A percentile compares a stretch with the other conserved stretches of the same genome.
phyloP scores from a whole-genome alignment of 2,329 filamentous ascomycete genomes.

The Pestalotiopsis fici region DNA sequence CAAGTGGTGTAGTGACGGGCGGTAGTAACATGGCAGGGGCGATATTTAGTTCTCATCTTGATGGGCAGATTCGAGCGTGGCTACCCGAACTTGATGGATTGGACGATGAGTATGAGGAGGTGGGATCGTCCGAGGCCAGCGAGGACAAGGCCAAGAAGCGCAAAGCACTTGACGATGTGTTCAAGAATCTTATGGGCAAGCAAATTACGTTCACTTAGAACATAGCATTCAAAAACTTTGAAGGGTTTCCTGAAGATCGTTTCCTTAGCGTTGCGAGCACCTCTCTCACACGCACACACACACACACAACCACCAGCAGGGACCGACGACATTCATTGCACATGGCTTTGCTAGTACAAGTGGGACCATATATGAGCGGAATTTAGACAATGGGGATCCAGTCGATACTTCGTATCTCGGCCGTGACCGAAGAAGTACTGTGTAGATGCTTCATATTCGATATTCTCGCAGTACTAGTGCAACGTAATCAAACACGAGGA shows the following conservation, averaged over 20 bases:
- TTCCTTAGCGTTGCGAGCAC: not conserved
- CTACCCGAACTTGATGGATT: constrained; percentile 58
- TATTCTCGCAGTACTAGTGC: not conserved
- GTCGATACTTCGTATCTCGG: not conserved
- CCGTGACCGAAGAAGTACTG: not conserved
- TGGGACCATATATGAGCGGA: not conserved
- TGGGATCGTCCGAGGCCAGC: constrained; percentile 32
- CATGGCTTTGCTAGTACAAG: not conserved
- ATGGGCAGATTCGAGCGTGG: constrained; percentile 85
- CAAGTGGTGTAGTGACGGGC: constrained; percentile 61
- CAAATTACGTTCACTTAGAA: constrained; percentile 61
- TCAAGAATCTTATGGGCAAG: constrained; percentile 72
- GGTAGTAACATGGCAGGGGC: constrained; percentile 52
- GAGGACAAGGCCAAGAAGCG: constrained; percentile 68
- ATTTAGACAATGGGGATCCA: not conserved
- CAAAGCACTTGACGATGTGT: constrained; percentile 78
- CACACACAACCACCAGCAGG: not conserved
- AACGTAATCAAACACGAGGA: not conserved
- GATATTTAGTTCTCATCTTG: constrained; percentile 79
- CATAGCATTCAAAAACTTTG: not conserved
- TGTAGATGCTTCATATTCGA: not conserved
- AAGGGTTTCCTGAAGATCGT: not conserved
- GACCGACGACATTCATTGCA: not conserved
- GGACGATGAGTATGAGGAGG: constrained; percentile 49
- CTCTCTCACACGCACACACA: not conserved